Conservation (phyloP, 768 basidiomycete genomes). For the Amanita rubescens region DNA sequence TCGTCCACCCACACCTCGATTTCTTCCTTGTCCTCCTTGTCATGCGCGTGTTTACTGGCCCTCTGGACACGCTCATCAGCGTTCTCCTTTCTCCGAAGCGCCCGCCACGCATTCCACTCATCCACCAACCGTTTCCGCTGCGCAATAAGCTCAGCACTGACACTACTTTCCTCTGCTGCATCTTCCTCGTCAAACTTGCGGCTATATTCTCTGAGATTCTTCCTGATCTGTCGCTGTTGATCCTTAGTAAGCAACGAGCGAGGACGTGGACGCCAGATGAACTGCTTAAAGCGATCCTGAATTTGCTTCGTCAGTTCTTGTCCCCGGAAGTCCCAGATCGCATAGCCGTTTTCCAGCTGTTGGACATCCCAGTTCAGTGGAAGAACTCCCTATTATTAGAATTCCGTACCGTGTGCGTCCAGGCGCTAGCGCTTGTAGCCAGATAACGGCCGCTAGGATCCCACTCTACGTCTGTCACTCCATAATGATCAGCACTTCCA, state of each 20-base stretch:
- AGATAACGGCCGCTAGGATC: slow-evolving; percentile 94
- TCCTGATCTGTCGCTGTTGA: slow-evolving; percentile 77
- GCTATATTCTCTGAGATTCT: slow-evolving; percentile 88
- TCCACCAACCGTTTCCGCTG: slow-evolving; percentile 87
- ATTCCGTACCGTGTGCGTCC: slow-evolving; percentile 80
- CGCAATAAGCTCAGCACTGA: slow-evolving; percentile 89
- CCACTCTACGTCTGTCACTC: slow-evolving; percentile 97
- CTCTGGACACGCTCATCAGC: slow-evolving; percentile 44
- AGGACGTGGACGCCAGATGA: slow-evolving; percentile 97
- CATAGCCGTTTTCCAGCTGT: slow-evolving; percentile 93
- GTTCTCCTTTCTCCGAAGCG: slow-evolving; percentile 58
- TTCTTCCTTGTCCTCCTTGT: slow-evolving; percentile 64
- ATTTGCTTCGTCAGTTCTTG: slow-evolving; percentile 86
- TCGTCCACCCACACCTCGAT: slow-evolving; percentile 95
- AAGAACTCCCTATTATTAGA: slow-evolving; percentile 2
- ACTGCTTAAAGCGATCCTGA: slow-evolving; percentile 95
- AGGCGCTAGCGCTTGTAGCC: slow-evolving; percentile 88
- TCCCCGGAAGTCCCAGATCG: slow-evolving; percentile 98
- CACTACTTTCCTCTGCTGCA: slow-evolving; percentile 89
- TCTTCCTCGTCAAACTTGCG: slow-evolving; percentile 95
- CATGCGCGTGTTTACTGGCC: slow-evolving; percentile 15
- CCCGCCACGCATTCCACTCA: slow-evolving; percentile 98
- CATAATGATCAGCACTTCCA: slow-evolving; percentile 88
- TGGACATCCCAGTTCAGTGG: slow-evolving; percentile 7
- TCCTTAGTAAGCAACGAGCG: slow-evolving; percentile 81